A percentile compares a stretch with the other conserved stretches of the same genome.
phyloP scores from a whole-genome alignment of 345 rosid genomes.

The Kandelia obovata region DNA sequence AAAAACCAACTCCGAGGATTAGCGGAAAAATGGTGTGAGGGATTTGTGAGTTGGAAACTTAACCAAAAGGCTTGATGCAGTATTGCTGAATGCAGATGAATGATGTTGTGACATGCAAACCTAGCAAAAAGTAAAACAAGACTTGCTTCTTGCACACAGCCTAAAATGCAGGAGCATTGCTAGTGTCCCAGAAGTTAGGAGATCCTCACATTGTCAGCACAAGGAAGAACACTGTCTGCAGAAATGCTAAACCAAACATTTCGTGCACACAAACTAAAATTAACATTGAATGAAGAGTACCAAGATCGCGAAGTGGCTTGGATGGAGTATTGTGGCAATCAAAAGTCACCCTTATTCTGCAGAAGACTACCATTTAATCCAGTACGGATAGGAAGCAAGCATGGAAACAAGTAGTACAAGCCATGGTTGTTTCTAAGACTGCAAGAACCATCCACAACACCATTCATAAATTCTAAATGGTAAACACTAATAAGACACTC shows the following conservation, averaged over 20 bases:
- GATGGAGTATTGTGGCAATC: not conserved
- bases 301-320: not conserved
- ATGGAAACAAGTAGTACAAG: not conserved
- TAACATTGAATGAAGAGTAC: not conserved
- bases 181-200: not conserved
- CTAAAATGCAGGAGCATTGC: not conserved
- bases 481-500: not conserved
- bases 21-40: no score
- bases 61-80: no score
- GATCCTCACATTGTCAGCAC: not conserved
- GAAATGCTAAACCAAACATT: no score
- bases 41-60: no score
- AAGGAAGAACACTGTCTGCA: no score
- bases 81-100: no score
- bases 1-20: not conserved
- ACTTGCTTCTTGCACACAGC: not conserved
- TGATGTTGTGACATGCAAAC: no score
- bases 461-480: not conserved
- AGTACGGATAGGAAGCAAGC: not conserved
- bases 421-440: not conserved
- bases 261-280: not conserved
- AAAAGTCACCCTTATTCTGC: not conserved
- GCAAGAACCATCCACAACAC: not conserved
- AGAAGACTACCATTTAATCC: not conserved
- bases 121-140: not conserved